Percentiles rank a stretch among this genome's conserved stretches.
phyloP scores from a whole-genome alignment of 805 yeast species.

The Blastobotrys peoriensis region DNA sequence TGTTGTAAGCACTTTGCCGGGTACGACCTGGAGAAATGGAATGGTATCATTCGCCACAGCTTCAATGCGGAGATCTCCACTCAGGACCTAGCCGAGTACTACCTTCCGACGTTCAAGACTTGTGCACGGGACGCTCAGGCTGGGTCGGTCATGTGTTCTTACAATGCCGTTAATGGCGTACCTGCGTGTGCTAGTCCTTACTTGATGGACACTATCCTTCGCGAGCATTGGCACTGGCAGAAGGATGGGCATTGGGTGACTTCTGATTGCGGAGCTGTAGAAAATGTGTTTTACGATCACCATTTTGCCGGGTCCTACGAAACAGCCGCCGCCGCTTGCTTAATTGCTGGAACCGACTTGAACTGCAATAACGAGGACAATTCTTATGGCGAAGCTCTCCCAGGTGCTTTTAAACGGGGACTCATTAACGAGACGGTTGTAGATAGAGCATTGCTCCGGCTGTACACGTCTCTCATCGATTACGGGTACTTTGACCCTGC shows the following conservation, averaged over 20 bases:
- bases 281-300: conserved; percentile 10
- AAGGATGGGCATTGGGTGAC: conserved; percentile 5
- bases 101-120: conserved; percentile 9
- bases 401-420: conserved; percentile 3
- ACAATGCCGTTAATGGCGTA: conserved; percentile 13
- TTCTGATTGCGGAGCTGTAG: conserved; percentile 12
- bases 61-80: conserved; percentile 9
- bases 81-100: conserved; percentile 11
- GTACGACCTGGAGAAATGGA: conserved; percentile 13
- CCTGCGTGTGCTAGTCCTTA: conserved; percentile 13
- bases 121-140: conserved; percentile 10
- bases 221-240: conserved; percentile 8
- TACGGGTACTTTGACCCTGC: conserved; percentile 11
- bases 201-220: conserved; percentile 6
- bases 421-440: conserved; percentile 4
- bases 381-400: conserved; percentile 4
- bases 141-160: conserved; percentile 11
- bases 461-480: conserved; percentile 9
- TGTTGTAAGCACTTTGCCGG: conserved; percentile 14
- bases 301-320: conserved; percentile 4
- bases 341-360: conserved; percentile 11
- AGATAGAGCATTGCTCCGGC: conserved; percentile 7
- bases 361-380: conserved; percentile 9
- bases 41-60: conserved; percentile 3
- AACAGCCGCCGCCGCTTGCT: conserved; percentile 11